A percentile compares a stretch with the other conserved stretches of the same genome.
Evolutionary conservation across 805 yeast species (phyloP).

Genomic region (Priceomyces carsonii): DNA sequence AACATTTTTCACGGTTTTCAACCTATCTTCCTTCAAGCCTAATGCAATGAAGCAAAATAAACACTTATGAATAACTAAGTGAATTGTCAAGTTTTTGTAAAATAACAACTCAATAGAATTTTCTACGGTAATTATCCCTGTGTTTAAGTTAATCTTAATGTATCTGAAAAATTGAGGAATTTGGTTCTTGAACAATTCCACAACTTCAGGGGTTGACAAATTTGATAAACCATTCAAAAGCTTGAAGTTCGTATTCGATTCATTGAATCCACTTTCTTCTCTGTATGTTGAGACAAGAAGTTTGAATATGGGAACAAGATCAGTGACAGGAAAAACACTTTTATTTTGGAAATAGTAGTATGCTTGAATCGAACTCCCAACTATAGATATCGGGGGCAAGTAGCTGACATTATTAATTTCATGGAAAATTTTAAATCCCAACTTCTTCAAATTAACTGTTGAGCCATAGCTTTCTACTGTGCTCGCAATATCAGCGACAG

Average conservation of each 20-base stretch:
- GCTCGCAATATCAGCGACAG: conserved; percentile 6
- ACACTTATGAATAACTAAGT: conserved; percentile 53
- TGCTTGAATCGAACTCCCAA: conserved; percentile 48
- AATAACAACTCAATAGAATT: conserved; percentile 57
- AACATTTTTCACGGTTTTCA: conserved; percentile 13
- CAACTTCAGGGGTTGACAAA: conserved; percentile 23
- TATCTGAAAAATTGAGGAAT: conserved; percentile 28
- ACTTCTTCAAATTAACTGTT: conserved; percentile 40
- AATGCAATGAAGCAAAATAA: conserved; percentile 40
- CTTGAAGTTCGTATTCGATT: conserved; percentile 21
- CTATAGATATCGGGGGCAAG: conserved; percentile 54
- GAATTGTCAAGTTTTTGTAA: conserved; percentile 58
- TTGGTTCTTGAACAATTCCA: conserved; percentile 23
- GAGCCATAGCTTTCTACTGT: conserved; percentile 8
- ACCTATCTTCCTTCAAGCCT: conserved; percentile 9
- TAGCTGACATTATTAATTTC: conserved; percentile 52
- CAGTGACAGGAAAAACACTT: conserved; percentile 17
- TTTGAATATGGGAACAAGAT: conserved; percentile 31
- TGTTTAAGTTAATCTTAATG: conserved; percentile 21
- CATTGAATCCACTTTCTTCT: conserved; percentile 18
- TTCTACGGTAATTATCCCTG: conserved; percentile 31
- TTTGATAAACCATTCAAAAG: conserved; percentile 18
- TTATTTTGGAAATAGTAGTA: conserved; percentile 23
- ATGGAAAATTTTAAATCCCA: conserved; percentile 55
- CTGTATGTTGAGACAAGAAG: conserved; percentile 21